phyloP scores from a whole-genome alignment of 2,329 filamentous ascomycete genomes.

The Boeremia lycopersici region DNA sequence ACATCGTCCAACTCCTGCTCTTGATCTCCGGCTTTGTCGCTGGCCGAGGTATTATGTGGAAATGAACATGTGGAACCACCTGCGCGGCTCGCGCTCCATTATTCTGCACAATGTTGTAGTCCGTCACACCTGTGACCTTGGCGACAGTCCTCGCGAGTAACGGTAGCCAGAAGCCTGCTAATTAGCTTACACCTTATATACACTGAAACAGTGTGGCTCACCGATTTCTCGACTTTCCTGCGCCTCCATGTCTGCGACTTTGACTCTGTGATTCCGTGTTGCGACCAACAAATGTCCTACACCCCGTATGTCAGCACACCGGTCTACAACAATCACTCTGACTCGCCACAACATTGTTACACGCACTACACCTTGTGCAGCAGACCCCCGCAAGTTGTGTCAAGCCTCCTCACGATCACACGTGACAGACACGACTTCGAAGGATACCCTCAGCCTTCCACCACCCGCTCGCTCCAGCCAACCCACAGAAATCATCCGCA shows the following conservation, averaged over 20 bases:
- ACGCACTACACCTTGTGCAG: not conserved
- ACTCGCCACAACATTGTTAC: too few species aligned
- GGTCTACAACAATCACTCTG: too few species aligned
- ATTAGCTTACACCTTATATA: not conserved
- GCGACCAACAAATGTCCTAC: slow-evolving; percentile 75
- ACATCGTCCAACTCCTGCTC: slow-evolving; percentile 78
- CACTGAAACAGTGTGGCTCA: slow-evolving; percentile 31
- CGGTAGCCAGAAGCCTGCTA: slow-evolving; percentile 63
- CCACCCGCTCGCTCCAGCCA: not conserved
- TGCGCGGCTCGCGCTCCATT: slow-evolving; percentile 89
- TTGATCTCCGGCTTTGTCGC: slow-evolving; percentile 57
- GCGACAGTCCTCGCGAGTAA: slow-evolving; percentile 74
- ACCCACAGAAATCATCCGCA: not conserved
- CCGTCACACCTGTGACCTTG: slow-evolving; percentile 70
- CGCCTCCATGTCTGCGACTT: slow-evolving; percentile 72
- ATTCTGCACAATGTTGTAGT: slow-evolving; percentile 98
- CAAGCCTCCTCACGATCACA: too few species aligned
- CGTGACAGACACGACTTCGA: not conserved
- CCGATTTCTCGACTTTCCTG: slow-evolving; percentile 71
- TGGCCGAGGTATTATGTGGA: slow-evolving; percentile 89
- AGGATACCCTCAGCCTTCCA: not conserved
- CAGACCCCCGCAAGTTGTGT: too few species aligned
- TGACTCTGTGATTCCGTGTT: slow-evolving; percentile 76
- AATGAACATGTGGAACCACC: slow-evolving; percentile 92
- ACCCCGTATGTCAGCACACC: not conserved